Evolutionary conservation across 2,329 filamentous ascomycete genomes (phyloP).

Genomic region (Aspergillus sp.): DNA sequence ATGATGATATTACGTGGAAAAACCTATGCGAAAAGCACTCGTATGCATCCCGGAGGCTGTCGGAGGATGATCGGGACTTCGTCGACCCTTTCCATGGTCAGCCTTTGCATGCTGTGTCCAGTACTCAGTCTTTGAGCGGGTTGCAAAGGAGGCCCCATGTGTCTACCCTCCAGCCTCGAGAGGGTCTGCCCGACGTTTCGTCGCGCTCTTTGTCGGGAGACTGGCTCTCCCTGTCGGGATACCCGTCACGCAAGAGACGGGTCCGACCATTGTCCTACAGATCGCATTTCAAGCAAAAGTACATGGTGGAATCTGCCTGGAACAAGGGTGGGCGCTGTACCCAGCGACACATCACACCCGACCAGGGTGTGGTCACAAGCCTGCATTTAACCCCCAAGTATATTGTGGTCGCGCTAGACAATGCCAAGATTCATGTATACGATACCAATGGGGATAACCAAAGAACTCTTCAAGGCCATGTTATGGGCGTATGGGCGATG

Average conservation of each 20-base stretch:
- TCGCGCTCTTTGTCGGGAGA: slow-evolving; percentile 38
- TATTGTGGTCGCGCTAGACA: slow-evolving; percentile 95
- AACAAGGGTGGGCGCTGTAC: slow-evolving; percentile 83
- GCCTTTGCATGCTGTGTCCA: slow-evolving; percentile 24
- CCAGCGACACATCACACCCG: slow-evolving; percentile 86
- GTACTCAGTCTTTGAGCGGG: slow-evolving; percentile 23
- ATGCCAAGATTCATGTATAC: slow-evolving; percentile 98
- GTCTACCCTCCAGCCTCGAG: slow-evolving; percentile 43
- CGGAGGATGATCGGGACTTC: slow-evolving; percentile 46
- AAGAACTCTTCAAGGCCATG: slow-evolving; percentile 87
- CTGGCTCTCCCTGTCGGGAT: slow-evolving; percentile 33
- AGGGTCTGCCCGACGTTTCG: slow-evolving; percentile 51
- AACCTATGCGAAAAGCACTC: slow-evolving; percentile 95
- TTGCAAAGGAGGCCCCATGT: slow-evolving; percentile 29
- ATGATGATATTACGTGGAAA: slow-evolving; percentile 98
- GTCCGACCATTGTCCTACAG: slow-evolving; percentile 80
- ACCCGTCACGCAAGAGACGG: slow-evolving; percentile 48
- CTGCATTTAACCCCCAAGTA: slow-evolving; percentile 92
- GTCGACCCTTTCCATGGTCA: slow-evolving; percentile 38
- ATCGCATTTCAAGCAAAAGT: slow-evolving; percentile 96
- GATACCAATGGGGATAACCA: slow-evolving; percentile 86
- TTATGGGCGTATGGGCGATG: slow-evolving; percentile 99
- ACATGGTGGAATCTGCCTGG: slow-evolving; percentile 97
- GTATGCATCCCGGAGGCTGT: slow-evolving; percentile 74
- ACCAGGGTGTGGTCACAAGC: slow-evolving; percentile 95